Evolutionary conservation across 495 filamentous ascomycete species (phyloP).

Genomic region (Penicillium ucsense): DNA sequence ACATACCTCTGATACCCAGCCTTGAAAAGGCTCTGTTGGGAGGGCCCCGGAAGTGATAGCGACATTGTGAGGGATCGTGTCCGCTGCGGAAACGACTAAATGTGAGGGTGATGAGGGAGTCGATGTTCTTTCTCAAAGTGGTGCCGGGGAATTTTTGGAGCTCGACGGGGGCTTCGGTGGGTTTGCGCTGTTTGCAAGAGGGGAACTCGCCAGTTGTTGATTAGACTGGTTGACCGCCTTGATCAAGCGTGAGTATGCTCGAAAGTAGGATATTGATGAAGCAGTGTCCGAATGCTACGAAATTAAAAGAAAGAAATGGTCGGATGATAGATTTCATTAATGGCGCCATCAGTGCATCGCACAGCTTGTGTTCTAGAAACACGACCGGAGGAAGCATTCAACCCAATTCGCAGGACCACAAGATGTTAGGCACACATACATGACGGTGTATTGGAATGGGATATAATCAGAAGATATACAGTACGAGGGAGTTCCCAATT

Average conservation of each 20-base stretch:
- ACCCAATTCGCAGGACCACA: too few species aligned
- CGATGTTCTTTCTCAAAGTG: slow-evolving; percentile 17
- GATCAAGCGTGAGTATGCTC: neutral
- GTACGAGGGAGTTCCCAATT: too few species aligned
- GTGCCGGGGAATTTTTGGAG: slow-evolving; percentile 38
- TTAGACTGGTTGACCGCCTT: neutral
- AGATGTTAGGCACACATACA: too few species aligned
- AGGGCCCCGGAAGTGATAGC: slow-evolving; percentile 84
- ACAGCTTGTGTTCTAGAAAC: too few species aligned
- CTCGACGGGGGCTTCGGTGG: slow-evolving; percentile 25
- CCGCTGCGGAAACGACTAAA: slow-evolving; percentile 15
- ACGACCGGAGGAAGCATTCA: too few species aligned
- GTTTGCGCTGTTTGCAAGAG: slow-evolving; percentile 39
- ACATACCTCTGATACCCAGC: slow-evolving; percentile 89
- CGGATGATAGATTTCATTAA: too few species aligned
- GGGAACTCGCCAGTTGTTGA: slow-evolving; percentile 21
- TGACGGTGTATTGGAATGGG: too few species aligned
- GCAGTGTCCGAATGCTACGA: too few species aligned
- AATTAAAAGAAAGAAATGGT: too few species aligned
- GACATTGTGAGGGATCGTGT: slow-evolving; percentile 59
- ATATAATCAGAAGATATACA: too few species aligned
- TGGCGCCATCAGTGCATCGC: too few species aligned
- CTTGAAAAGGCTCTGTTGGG: slow-evolving; percentile 91
- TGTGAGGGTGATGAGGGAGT: slow-evolving; percentile 15
- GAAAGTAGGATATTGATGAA: too few species aligned